Evolutionary conservation across 495 filamentous ascomycete species (phyloP), one percentile per base, ranked within the genome.

Genomic region (Penicillium cataractarum): DNA sequence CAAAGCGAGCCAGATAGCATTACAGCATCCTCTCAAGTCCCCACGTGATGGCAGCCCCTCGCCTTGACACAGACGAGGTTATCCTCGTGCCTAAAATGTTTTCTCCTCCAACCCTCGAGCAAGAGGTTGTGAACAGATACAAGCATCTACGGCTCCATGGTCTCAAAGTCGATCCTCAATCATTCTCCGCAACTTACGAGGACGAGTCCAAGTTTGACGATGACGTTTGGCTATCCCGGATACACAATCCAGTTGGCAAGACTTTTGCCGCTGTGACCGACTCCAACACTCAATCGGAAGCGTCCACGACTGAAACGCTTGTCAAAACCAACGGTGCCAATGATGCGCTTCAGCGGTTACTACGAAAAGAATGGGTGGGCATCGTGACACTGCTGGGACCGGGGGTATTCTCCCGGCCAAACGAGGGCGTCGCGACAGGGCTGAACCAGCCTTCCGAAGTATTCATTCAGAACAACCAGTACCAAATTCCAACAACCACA

Each of bases 141-240:
- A 75, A 67, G 26, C 40, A 58, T 3, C 59, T 77, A 3, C 61
- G 73, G n/a, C 66, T 78, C 0, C 58, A 71, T 21, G 65, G 68
- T n/a, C 65, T 78, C 21, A 49, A 66, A 61, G 59, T 63, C 12
- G 67, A 73, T 31, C 75, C 76, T 7, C 53, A 66, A 19, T 73
- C 78, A n/a, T 86, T 84, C 64, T 75, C 77, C 17, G 81, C 82
- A 7, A 82, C 73, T 1, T 83, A 81, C 59, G 77, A 75, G 27
- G 65, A 71, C 27, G 82, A 85, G 63, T 66, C 67, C 59, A 71
- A 71, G 21, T 80, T 80, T 63, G 62, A 65, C 12, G 66, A 78
- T 15, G 73, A 77, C 17, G 65, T 66, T 55, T 84, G 82, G 74
- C 65, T 73, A 29, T 65, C 66, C 19, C 79, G 80, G 42, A 66